These are phyloP conservation scores for Fusarium agapanthi DNA, from an alignment of 2,329 filamentous ascomycete genomes.

Conservation along the genomic window DNA sequence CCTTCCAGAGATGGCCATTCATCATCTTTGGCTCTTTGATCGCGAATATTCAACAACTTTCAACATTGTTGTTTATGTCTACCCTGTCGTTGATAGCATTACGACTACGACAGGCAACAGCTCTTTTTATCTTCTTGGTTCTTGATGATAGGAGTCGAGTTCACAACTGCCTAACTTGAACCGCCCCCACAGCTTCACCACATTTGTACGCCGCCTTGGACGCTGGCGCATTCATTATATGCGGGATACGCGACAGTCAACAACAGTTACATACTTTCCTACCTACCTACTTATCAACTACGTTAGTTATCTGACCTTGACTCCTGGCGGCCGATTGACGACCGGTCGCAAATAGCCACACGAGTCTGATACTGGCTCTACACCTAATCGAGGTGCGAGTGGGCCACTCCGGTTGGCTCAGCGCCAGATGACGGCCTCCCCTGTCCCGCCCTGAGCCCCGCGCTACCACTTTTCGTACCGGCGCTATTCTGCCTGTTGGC, in stretches of 20 bases:
- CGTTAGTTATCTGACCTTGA: background rate
- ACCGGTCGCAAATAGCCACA: slow-evolving; percentile 23
- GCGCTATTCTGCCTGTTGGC: slow-evolving; percentile 36
- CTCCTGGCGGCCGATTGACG: slow-evolving; percentile 24
- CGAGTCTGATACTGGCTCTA: slow-evolving; percentile 25
- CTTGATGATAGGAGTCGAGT: background rate
- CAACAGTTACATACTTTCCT: background rate
- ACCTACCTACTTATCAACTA: background rate
- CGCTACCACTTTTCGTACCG: slow-evolving; percentile 41
- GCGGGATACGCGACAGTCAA: slow-evolving; percentile 4
- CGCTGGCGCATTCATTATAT: slow-evolving; percentile 2
- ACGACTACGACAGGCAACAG: slow-evolving; percentile 28
- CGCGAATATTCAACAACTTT: background rate
- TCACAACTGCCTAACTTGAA: slow-evolving; percentile 13
- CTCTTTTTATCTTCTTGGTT: slow-evolving; percentile 23
- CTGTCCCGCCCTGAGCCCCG: slow-evolving; percentile 44
- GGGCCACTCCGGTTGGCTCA: slow-evolving; percentile 44
- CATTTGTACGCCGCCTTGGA: background rate
- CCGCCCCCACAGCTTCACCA: background rate
- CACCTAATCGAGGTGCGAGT: slow-evolving; percentile 36
- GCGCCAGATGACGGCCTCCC: slow-evolving; percentile 45
- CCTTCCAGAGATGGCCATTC: background rate
- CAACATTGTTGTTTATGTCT: slow-evolving; percentile 9
- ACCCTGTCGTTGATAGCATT: slow-evolving; percentile 12
- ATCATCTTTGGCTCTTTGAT: background rate